Conservation (phyloP, 257 asterid species). For the Solanum neorickii region DNA sequence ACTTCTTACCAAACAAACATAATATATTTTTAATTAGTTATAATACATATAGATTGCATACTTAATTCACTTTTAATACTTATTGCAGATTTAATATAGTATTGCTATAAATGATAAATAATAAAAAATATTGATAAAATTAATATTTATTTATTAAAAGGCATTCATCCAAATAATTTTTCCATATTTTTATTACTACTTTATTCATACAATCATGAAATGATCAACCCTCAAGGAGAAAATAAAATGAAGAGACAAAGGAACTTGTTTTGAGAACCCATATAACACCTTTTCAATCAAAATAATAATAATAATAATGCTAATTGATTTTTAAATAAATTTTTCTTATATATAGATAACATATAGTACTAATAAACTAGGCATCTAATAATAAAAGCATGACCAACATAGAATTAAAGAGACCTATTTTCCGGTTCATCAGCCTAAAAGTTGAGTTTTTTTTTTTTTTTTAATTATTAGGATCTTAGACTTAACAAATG, state of each 20-base stretch:
- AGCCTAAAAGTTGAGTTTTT: neutral
- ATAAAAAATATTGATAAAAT: no score
- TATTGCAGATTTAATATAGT: no score
- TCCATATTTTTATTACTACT: neutral
- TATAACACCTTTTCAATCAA: neutral
- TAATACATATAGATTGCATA: no score
- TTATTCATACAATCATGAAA: neutral
- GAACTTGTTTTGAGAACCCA: neutral
- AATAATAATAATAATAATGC: no score
- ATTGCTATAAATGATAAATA: no score
- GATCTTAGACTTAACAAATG: neutral
- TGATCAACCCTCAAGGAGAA: neutral
- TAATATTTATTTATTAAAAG: no score
- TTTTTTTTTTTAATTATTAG: neutral
- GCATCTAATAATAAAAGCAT: neutral
- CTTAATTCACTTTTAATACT: no score
- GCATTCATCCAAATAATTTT: no score
- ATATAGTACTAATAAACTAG: neutral
- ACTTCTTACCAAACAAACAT: no score
- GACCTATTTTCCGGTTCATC: neutral
- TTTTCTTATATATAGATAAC: no score
- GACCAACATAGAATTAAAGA: neutral
- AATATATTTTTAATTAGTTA: no score
- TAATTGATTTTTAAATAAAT: no score
- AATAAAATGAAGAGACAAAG: neutral